A percentile compares a stretch with the other conserved stretches of the same genome.
phyloP scores from a whole-genome alignment of 1,139 yeast genomes.

The Dujonia santamariae region DNA sequence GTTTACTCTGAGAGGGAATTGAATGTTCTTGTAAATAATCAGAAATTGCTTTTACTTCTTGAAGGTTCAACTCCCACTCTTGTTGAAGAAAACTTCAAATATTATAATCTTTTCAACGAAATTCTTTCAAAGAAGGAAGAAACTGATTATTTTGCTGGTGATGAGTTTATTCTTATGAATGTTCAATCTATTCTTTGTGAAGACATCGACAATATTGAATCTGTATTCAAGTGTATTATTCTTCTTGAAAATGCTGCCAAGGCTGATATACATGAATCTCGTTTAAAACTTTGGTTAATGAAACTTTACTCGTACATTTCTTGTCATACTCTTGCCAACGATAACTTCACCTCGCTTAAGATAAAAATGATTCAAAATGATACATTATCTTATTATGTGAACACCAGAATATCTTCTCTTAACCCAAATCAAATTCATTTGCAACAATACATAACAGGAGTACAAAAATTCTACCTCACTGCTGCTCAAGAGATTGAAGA shows the following conservation, averaged over 20 bases:
- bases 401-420: slow-evolving; percentile 43
- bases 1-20: slow-evolving; percentile 25
- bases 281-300: slow-evolving; percentile 67
- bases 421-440: slow-evolving; percentile 19
- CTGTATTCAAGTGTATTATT: slow-evolving; percentile 30
- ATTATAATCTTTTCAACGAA: slow-evolving; percentile 27
- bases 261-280: slow-evolving; percentile 63
- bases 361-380: slow-evolving; percentile 81
- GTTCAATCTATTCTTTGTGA: slow-evolving; percentile 15
- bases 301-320: slow-evolving; percentile 63
- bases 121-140: slow-evolving; percentile 36
- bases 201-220: slow-evolving; percentile 9
- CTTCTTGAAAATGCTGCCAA: slow-evolving; percentile 47
- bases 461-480: slow-evolving; percentile 48
- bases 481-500: slow-evolving; percentile 49
- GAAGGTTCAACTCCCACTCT: slow-evolving; percentile 12
- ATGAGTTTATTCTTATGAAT: slow-evolving; percentile 59
- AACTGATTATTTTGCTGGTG: slow-evolving; percentile 65
- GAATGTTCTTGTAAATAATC: slow-evolving; percentile 45
- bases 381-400: slow-evolving; percentile 58
- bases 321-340: slow-evolving; percentile 46
- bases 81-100: slow-evolving; percentile 26
- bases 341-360: slow-evolving; percentile 52
- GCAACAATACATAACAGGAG: slow-evolving; percentile 18
- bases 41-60: slow-evolving; percentile 37